These are phyloP conservation scores for Cutaneotrichosporon mucoides DNA, from an alignment of 1,284 basidiomycete genomes.

Conservation along the genomic window DNA sequence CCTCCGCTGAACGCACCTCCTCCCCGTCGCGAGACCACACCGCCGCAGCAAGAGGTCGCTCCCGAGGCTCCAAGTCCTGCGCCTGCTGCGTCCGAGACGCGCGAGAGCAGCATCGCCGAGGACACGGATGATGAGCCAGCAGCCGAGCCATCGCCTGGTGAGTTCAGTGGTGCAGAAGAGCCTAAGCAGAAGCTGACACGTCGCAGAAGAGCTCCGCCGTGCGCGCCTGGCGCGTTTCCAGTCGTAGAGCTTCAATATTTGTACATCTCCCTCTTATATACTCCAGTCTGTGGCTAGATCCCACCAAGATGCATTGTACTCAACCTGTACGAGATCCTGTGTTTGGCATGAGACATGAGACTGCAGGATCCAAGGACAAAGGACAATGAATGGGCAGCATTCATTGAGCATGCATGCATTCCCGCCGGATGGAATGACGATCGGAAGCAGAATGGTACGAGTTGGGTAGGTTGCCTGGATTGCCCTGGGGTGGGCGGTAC, in stretches of 20 bases:
- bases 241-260: neutral
- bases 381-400: too few species aligned
- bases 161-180: slow-evolving; percentile 4
- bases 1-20: slow-evolving; percentile 6
- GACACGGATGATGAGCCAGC: slow-evolving; percentile 35
- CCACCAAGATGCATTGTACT: too few species aligned
- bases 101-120: slow-evolving; percentile 3
- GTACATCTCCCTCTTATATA: too few species aligned
- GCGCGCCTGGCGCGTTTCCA: slow-evolving; percentile 69
- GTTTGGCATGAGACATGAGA: too few species aligned
- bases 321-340: too few species aligned
- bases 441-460: too few species aligned
- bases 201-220: slow-evolving; percentile 67
- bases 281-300: neutral
- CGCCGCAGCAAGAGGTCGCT: slow-evolving; percentile 13
- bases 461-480: too few species aligned
- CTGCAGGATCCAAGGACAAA: too few species aligned
- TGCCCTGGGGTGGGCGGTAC: too few species aligned
- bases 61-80: slow-evolving; percentile 15
- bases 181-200: slow-evolving; percentile 49
- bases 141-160: slow-evolving; percentile 41
- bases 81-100: slow-evolving; percentile 9
- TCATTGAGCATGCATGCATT: too few species aligned
- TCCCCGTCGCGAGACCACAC: neutral
- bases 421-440: too few species aligned